Evolutionary conservation across 306 rosid species (phyloP), one percentile per base, ranked within the genome.

Genomic region (Castanea crenata): DNA sequence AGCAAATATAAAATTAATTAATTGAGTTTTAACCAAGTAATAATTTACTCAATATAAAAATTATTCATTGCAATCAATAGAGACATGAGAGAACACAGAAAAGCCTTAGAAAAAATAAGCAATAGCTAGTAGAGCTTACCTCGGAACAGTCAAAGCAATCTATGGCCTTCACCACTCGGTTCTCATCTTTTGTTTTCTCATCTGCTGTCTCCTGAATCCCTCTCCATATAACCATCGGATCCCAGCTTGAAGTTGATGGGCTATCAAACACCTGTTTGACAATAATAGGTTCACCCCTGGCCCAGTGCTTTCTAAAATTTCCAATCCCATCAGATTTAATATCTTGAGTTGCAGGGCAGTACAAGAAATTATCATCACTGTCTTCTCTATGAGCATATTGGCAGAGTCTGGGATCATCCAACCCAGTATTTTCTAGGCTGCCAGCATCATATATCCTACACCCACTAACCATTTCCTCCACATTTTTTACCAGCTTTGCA

Each of bases 391-490:
- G 76, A 79, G 96, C 90, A 82, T 63, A 88, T 69, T 83, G 90
- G 82, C 85, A 80, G 70, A 90, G 85, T 55, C 87, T 80, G 58
- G 71, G 87, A 85, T 80, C 85, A 79, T 82, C 74, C 62, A 67
- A 74, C 74, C 80, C 85, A 13, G 80, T 81, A 73, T 88, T 84
- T 55, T 69, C 83, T 13, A 68, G 84, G 75, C 64, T 76, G 76
- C 82, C 83, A 55, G 73, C 78, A 52, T 85, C 82, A 69, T 83
- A 55, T 76, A 89, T 81, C 64, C 80, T 89, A 81, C 99, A 96
- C 49, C 99, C 96, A 85, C 90, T 87, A 76, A 96, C 99, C 98
- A 96, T 93, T 86, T 93, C 99, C 86, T 96, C 99, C 51, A 85
- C 98, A 89, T 96, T 96, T 86, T 96, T 96, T 65, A 88, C 94